Base-by-base conservation (phyloP, 2,329 filamentous ascomycete species). In the Ciborinia camelliae region DNA sequence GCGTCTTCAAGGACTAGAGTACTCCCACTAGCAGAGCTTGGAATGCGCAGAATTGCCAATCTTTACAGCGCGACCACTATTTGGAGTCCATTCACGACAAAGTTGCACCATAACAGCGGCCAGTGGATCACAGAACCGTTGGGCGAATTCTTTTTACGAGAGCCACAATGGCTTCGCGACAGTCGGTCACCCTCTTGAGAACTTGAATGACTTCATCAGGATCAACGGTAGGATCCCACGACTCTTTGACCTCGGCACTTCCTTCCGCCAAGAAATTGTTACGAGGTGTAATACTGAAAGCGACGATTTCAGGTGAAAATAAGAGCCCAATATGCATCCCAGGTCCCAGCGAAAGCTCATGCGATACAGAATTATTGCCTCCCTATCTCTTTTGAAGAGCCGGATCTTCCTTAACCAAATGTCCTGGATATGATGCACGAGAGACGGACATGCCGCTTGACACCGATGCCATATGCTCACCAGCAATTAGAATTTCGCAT, bases 1-100 rank as follows among this genome's bases (percentile, higher is more conserved):
- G 76, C 77, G 66, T 79, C 77, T 66, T 79, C 77, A 23, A 79
- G 73, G 1, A 77, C 77, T 70, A 76, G 75, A 35, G 76, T 77
- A 6, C 86, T 86, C 4, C 87, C 87, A 73, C 90, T 87, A 59
- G 83, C 86, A 72, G 89, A 86, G 67, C 89, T 82, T 1, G 2
- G 87, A 86, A 71, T 90, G 87, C 1, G 81, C 86, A 5, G 88
- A 86, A 70, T 90, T 87, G 8, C 88, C 88, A 18, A 90, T 73
- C 0, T 90, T 76, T 52, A 62, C 66, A 35, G 74, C 70, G 18
- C 69, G 60, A 12, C 70, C 43, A 68, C 74, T 26, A 74, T 67
- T 39, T 67, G 72, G 47, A 72, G 72, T 28, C 74, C 77, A 72
- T 73, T 70, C 60, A 48, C 73, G 59, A 37, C 70, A 39, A 53